A percentile compares a stretch with the other conserved stretches of the same genome.
Conservation (phyloP, 2,329 filamentous ascomycete species). For the Cordyceps farinosa region DNA sequence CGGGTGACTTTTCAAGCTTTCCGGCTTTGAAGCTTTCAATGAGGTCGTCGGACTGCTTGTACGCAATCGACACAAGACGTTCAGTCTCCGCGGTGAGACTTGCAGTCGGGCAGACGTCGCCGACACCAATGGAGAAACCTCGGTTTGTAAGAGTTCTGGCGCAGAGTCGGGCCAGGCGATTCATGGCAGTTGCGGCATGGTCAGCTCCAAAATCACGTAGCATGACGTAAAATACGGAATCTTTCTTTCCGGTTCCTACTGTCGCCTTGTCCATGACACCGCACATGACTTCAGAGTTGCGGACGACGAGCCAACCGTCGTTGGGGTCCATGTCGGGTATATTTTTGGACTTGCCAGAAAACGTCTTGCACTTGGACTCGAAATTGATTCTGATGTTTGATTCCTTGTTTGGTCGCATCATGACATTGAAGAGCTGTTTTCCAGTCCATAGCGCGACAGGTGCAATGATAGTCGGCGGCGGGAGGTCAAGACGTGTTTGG, state of each 20-base stretch:
- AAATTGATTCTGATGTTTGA: conserved; percentile 83
- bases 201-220: conserved; percentile 91
- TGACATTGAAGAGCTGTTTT: conserved; percentile 90
- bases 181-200: conserved; percentile 87
- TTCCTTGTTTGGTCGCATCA: conserved; percentile 85
- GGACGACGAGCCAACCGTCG: conserved; percentile 86
- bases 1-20: conserved; percentile 78
- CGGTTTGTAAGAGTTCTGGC: conserved; percentile 84
- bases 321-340: conserved; percentile 74
- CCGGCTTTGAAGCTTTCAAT: conserved; percentile 78
- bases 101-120: conserved; percentile 83
- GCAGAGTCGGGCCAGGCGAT: conserved; percentile 84
- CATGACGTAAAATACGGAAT: conserved; percentile 95
- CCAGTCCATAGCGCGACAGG: conserved; percentile 90
- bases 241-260: conserved; percentile 95
- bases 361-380: conserved; percentile 87
- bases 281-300: conserved; percentile 97
- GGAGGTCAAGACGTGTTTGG: conserved; percentile 73
- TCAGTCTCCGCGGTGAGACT: conserved; percentile 70
- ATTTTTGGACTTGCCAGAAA: conserved; percentile 55
- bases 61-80: conserved; percentile 71
- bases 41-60: conserved; percentile 75
- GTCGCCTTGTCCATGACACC: conserved; percentile 97
- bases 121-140: conserved; percentile 94
- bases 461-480: conserved; percentile 80